Conservation (phyloP, 805 yeast genomes). For the Kurtzmaniella fragi region DNA sequence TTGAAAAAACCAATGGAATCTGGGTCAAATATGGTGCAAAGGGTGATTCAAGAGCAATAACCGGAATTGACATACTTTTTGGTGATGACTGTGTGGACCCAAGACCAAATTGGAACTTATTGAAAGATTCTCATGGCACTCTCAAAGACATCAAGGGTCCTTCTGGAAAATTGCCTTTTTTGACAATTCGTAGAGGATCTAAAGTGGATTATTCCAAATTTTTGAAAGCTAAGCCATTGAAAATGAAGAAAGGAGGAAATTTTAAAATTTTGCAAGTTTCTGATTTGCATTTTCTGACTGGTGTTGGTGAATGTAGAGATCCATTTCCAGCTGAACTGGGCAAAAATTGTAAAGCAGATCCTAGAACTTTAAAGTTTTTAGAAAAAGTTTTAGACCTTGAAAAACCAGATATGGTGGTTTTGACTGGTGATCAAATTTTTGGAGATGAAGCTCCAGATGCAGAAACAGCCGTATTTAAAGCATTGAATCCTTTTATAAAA, state of each 20-base stretch:
- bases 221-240: conserved; percentile 24
- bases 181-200: conserved; percentile 33
- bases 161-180: conserved; percentile 16
- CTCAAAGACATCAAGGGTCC: conserved; percentile 16
- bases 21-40: conserved; percentile 55
- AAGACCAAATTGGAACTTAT: conserved; percentile 60
- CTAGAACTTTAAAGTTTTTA: conserved; percentile 59
- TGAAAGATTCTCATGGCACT: conserved; percentile 15
- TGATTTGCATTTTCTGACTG: conserved; percentile 87
- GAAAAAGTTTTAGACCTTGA: conserved; percentile 64
- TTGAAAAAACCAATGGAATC: conserved; percentile 40
- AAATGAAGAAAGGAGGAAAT: conserved; percentile 37
- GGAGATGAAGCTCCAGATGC: conserved; percentile 80
- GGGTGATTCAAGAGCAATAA: conserved; percentile 33
- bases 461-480: conserved; percentile 75
- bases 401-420: conserved; percentile 76
- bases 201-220: conserved; percentile 21
- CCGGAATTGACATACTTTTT: conserved; percentile 64
- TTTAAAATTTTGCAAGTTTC: conserved; percentile 87
- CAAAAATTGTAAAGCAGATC: conserved; percentile 71
- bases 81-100: conserved; percentile 76
- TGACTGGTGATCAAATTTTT: conserved; percentile 89
- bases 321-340: conserved; percentile 50
- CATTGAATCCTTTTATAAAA: conserved; percentile 60
- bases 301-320: conserved; percentile 74